A percentile compares a stretch with the other conserved stretches of the same genome.
These are phyloP conservation scores for Nannochloropsis granulata DNA, from an alignment of 108 stramenopile genomes.

Conservation along the genomic window DNA sequence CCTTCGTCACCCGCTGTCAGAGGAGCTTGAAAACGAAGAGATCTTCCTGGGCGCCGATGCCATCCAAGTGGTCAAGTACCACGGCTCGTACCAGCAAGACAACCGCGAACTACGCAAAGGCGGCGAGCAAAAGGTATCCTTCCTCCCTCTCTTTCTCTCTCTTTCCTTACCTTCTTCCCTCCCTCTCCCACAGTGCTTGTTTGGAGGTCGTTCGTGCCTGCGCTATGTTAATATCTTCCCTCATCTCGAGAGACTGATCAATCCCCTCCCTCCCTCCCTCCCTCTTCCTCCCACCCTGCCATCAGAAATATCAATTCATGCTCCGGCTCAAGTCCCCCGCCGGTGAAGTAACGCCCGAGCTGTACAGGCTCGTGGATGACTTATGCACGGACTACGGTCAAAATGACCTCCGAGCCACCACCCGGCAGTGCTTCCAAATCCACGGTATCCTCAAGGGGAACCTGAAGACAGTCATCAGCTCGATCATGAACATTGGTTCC, in stretches of 20 bases:
- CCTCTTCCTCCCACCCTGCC: background rate
- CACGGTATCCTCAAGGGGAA: conserved; percentile 89
- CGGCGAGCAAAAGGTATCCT: conserved; percentile 30
- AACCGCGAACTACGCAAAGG: conserved; percentile 66
- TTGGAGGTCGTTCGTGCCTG: too few species aligned
- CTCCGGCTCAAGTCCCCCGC: conserved; percentile 92
- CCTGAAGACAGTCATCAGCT: conserved; percentile 82
- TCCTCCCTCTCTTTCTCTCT: background rate
- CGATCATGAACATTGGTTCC: conserved; percentile 88
- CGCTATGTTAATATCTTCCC: too few species aligned
- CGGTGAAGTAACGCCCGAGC: conserved; percentile 77
- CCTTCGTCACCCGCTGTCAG: conserved; percentile 17
- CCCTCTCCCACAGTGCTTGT: too few species aligned
- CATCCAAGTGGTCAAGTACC: conserved; percentile 63
- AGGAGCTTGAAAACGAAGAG: conserved; percentile 32
- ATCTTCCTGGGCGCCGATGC: conserved; percentile 35
- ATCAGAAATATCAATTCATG: conserved; percentile 93
- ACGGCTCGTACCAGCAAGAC: conserved; percentile 93
- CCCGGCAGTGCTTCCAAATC: conserved; percentile 93
- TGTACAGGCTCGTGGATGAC: conserved; percentile 77
- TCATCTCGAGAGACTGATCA: background rate
- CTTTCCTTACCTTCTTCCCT: background rate
- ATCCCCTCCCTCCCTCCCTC: background rate
- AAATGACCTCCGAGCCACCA: conserved; percentile 84
- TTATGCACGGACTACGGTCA: conserved; percentile 69